Evolutionary conservation across 2,329 filamentous ascomycete genomes (phyloP), one percentile per base, ranked within the genome.

Genomic region (Colletotrichum higginsianum): DNA sequence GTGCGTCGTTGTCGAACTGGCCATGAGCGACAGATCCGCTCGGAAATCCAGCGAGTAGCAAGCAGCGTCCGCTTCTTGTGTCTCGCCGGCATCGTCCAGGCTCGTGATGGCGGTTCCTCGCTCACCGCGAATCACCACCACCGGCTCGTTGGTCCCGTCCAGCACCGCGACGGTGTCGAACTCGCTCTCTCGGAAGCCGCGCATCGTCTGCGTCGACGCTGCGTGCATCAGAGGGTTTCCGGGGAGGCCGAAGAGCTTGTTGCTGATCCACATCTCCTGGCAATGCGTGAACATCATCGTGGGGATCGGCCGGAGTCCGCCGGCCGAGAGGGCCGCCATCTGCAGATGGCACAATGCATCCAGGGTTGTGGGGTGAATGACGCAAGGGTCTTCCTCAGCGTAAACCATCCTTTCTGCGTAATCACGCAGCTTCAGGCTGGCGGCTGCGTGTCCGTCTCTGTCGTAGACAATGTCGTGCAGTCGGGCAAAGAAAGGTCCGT

Each of bases 251-350:
- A 67, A 50, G 15, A 63, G 60, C 40, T 56, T 44, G 2, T 67
- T 50, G 0, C 57, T 63, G 0, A 67, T 23, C 66, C 66, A 67
- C 40, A 63, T 15, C 42, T 63, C 35, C 16, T 38, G 30, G 12
- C 62, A n/a, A 23, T 69, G 66, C 2, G 66, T 52, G 15, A 69
- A 69, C 66, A 69, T 58, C 61, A 69, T 69, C 1, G 66, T 65
- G 3, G 66, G 66, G 13, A 69, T 50, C 7, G 38, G 16, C 1
- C 42, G 47, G 49, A 50, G 56, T 16, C 66, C 40, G 13, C 58
- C 66, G 6, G 18, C 49, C 0, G 60, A 58, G 9, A 69, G 44
- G 2, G 66, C 66, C 8, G 58, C 66, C n/a, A 65, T 69, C 44
- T 69, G 66, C 5, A 65, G 44, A 23, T 69, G 66, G 23, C 46